Evolutionary conservation across 257 asterid genomes (phyloP).

Genomic region (Primulina huaijiensis): DNA sequence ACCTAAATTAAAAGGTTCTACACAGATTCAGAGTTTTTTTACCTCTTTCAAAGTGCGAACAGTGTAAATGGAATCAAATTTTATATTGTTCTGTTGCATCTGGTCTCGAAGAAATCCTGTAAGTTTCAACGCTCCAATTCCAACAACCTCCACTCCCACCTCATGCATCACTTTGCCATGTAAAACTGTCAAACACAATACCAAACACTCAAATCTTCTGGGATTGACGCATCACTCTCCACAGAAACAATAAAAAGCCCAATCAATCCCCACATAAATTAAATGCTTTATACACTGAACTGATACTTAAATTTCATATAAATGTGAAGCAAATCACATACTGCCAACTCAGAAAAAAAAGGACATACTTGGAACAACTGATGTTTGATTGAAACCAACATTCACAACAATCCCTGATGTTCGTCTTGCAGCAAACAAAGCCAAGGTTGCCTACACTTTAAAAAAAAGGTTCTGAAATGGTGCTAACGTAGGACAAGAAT

Average conservation of each 20-base stretch:
- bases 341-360: slow-evolving; percentile 11
- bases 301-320: too few species aligned
- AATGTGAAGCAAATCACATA: slow-evolving; percentile 8
- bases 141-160: slow-evolving; percentile 81
- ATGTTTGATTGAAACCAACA: slow-evolving; percentile 88
- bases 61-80: slow-evolving; percentile 77
- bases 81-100: slow-evolving; percentile 76
- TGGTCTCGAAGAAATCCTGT: slow-evolving; percentile 84
- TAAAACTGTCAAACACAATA: slow-evolving; percentile 48
- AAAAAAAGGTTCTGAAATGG: slow-evolving; percentile 1
- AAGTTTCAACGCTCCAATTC: slow-evolving; percentile 91
- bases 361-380: slow-evolving; percentile 83
- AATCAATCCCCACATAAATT: background rate
- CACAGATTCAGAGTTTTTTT: slow-evolving; percentile 7
- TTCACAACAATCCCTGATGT: slow-evolving; percentile 92
- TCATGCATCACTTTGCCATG: slow-evolving; percentile 81
- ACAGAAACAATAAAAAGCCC: background rate
- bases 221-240: slow-evolving; percentile 5
- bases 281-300: background rate
- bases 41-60: slow-evolving; percentile 96
- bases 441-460: slow-evolving; percentile 73
- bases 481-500: slow-evolving; percentile 6
- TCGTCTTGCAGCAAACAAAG: slow-evolving; percentile 83
- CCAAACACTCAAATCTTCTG: background rate
- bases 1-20: background rate